Evolutionary conservation across 352 stramenopile species (phyloP).

Genomic region (Phytopythium sindhum): DNA sequence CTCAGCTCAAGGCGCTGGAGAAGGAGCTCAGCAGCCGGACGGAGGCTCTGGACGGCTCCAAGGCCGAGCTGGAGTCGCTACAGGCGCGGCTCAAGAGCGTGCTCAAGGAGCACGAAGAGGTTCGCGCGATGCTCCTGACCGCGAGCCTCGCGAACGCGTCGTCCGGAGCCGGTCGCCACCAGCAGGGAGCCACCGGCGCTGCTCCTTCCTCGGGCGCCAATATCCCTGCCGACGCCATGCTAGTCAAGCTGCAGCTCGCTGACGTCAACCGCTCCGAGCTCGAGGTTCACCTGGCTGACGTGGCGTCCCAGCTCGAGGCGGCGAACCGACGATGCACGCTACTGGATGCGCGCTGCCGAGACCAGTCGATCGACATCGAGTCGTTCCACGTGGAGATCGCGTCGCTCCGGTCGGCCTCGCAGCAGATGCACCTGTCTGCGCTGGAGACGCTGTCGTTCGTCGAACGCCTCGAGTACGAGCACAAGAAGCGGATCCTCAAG

Average conservation of each 20-base stretch:
- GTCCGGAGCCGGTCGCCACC: neutral
- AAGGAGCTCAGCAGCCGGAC: conserved; percentile 25
- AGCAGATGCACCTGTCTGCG: conserved; percentile 50
- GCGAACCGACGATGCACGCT: conserved; percentile 32
- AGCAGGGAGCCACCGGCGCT: conserved; percentile 9
- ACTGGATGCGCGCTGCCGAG: conserved; percentile 44
- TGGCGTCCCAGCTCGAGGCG: conserved; percentile 43
- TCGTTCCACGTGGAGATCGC: conserved; percentile 48
- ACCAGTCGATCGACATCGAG: conserved; percentile 50
- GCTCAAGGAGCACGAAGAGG: conserved; percentile 34
- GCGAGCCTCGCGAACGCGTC: conserved; percentile 23
- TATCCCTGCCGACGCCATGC: conserved; percentile 33
- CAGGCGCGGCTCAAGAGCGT: conserved; percentile 29
- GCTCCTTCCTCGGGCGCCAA: conserved; percentile 11
- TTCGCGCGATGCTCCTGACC: conserved; percentile 29
- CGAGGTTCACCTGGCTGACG: conserved; percentile 44
- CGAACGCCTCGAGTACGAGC: conserved; percentile 67
- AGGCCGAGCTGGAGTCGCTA: conserved; percentile 26
- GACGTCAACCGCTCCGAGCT: conserved; percentile 51
- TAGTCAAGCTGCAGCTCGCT: conserved; percentile 62
- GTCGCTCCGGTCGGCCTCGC: conserved; percentile 36
- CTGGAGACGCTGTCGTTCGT: conserved; percentile 47
- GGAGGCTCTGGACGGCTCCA: conserved; percentile 18
- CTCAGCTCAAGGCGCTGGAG: conserved; percentile 26
- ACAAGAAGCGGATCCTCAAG: conserved; percentile 62